These are phyloP conservation scores for Begonia masoniana DNA, from an alignment of 306 rosid species.

Conservation along the genomic window DNA sequence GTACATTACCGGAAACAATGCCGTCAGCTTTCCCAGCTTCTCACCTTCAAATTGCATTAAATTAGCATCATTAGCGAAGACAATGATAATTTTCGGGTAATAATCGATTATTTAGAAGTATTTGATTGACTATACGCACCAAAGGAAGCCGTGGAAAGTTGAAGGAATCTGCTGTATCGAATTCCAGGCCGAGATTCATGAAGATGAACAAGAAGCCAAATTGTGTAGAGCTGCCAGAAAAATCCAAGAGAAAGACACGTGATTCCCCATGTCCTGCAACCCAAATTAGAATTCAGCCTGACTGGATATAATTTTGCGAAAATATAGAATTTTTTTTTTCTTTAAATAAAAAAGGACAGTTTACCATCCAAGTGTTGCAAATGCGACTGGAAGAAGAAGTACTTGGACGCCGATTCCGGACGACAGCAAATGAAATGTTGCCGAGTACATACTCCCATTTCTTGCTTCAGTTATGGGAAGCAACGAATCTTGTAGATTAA, in stretches of 20 bases:
- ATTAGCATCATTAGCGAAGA: too few species aligned
- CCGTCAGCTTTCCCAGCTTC: constrained; percentile 43
- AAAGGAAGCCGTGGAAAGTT: constrained; percentile 52
- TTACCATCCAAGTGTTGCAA: constrained; percentile 47
- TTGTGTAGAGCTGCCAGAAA: constrained; percentile 61
- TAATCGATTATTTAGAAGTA: too few species aligned
- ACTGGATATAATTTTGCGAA: too few species aligned
- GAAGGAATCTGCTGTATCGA: constrained; percentile 70
- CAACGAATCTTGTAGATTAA: constrained; percentile 56
- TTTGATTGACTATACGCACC: constrained; percentile 24
- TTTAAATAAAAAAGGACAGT: too few species aligned
- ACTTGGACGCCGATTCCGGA: constrained; percentile 72
- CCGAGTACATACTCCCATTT: constrained; percentile 47
- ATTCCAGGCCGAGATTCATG: constrained; percentile 52
- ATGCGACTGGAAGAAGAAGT: constrained; percentile 59
- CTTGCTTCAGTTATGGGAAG: constrained; percentile 72
- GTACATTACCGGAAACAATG: constrained; percentile 57
- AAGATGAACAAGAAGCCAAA: constrained; percentile 60
- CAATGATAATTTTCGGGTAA: too few species aligned
- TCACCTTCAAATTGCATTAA: constrained; percentile 29
- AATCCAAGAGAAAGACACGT: constrained; percentile 29
- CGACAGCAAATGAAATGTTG: constrained; percentile 52
- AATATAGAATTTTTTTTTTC: too few species aligned
- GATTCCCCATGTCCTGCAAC: constrained; percentile 57
- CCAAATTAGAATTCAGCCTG: not conserved